Base-by-base conservation (phyloP, 2,329 filamentous ascomycete genomes). In the Nannizziopsis arthrosporioides region DNA sequence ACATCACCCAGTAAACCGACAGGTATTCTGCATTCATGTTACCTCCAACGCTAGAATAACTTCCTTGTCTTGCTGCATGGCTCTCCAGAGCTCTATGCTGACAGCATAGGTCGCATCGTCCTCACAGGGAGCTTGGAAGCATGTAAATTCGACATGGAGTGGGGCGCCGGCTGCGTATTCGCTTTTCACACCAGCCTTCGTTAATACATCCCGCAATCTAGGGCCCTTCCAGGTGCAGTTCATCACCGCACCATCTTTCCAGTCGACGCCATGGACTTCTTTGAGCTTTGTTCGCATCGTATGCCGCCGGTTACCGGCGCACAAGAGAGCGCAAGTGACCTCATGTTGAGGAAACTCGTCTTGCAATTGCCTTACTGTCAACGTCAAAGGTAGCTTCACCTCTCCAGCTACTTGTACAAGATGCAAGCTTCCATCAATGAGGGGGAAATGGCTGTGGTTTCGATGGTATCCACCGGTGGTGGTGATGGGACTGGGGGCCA, bases 171-270 rank as follows among this genome's bases (percentile, higher is more conserved):
- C 51, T 19, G 43, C 52, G 34, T 43, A 51, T 52, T 63, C 42
- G 1, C 57, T 55, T 2, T 57, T 56, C 10, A 77, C 49, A 1
- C 68, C 69, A 1, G 74, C 74, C 30, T 62, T 61, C 1, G 62
- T 53, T 32, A 81, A 61, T 2, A 80, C 67, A 56, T 79, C 75
- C 22, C 64, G 58, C 10, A 80, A 63, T 3, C 72, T 62, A 1
- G 76, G 76, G 0, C 74, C 75, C 11, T 64, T 69, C 75, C 75
- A 80, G 47, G 63, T 68, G 55, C 75, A 77, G 55, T 79, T 80
- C 74, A 79, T 78, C 15, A 79, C 70, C 0, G 76, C 77, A 35
- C 70, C 76, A 54, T 79, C 76, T 34, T 69, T 69, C 77, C 77
- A 80, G 56, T 80, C 75, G 37, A 80, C 72, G 0, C 77, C 77